Evolutionary conservation across 2,329 filamentous ascomycete species (phyloP), one percentile per base, ranked within the genome.

Genomic region (Aspergillus pseudoterreus): DNA sequence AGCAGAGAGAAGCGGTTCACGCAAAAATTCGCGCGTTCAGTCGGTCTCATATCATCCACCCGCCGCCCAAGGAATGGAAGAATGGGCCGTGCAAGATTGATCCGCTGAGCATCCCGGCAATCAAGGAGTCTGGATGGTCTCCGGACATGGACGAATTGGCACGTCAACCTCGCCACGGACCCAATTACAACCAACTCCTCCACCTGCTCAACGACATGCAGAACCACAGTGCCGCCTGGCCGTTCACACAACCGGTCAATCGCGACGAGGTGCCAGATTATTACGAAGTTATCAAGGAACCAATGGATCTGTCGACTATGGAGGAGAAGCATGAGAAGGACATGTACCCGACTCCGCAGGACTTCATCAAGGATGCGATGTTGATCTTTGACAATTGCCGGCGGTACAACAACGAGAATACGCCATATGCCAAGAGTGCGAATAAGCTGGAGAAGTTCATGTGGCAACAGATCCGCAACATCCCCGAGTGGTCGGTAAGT

Each of bases 181-280:
- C 94, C 43, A 95, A 96, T 69, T 96, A 96, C 77, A 95, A 94
- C 69, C 88, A 95, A 61, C 85, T 99, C 2, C 82, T 96, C 11
- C 90, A 94, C 69, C 82, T 99, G 6, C 85, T 99, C 58, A 96
- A 95, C 71, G 90, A 96, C 66, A 83, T 97, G 71, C 92, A 97
- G 69, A 97, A 96, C 68, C 91, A 96, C 73, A 85, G 85, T 61
- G 87, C 88, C 6, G 88, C 91, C 0, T 99, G 94, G 94, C 94
- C 94, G 0, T 99, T 99, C 77, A 81, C 94, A 30, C 83, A 90
- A 22, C 92, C 94, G 0, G 94, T 99, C 59, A 96, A 95, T 69
- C 86, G 87, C 59, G 94, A 99, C 63, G 94, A 97, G 60, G 94
- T 99, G 0, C 85, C 90, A n/a, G 94, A 99, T 70, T 99, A 99